These are phyloP conservation scores for Diaporthe eres DNA, from an alignment of 2,329 filamentous ascomycete species.

Conservation along the genomic window DNA sequence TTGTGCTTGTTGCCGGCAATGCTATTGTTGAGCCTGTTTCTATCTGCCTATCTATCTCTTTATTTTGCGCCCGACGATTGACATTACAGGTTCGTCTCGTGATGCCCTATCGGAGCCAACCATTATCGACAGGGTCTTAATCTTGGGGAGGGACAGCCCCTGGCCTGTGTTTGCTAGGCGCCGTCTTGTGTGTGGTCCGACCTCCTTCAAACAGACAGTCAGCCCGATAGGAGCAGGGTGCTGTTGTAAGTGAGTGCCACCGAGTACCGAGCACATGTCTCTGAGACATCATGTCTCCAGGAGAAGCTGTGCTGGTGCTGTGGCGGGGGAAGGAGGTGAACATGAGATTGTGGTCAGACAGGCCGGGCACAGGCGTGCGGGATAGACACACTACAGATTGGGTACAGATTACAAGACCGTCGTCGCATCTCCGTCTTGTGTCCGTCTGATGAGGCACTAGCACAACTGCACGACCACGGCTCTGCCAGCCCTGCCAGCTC, in stretches of 20 bases:
- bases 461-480: background rate
- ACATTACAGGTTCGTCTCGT: slow-evolving; percentile 23
- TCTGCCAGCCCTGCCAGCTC: background rate
- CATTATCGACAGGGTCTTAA: slow-evolving; percentile 15
- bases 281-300: slow-evolving; percentile 23
- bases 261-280: slow-evolving; percentile 18
- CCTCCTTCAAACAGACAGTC: slow-evolving; percentile 6
- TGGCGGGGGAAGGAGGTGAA: slow-evolving; percentile 21
- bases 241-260: too few species aligned
- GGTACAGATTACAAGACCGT: background rate
- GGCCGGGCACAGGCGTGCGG: background rate
- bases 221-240: background rate
- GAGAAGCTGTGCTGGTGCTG: slow-evolving; percentile 18
- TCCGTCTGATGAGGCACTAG: slow-evolving; percentile 14
- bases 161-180: slow-evolving; percentile 23
- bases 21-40: slow-evolving; percentile 27
- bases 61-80: background rate
- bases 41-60: background rate
- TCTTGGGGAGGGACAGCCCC: background rate
- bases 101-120: slow-evolving; percentile 13
- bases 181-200: background rate
- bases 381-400: slow-evolving; percentile 13
- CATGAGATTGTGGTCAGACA: slow-evolving; percentile 37
- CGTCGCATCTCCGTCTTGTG: slow-evolving; percentile 10
- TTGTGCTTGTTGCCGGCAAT: background rate